Percentiles rank a stretch among this genome's conserved stretches.
Evolutionary conservation across 2,329 filamentous ascomycete genomes (phyloP).

Genomic region (Pseudopyrenochaeta lycopersici): DNA sequence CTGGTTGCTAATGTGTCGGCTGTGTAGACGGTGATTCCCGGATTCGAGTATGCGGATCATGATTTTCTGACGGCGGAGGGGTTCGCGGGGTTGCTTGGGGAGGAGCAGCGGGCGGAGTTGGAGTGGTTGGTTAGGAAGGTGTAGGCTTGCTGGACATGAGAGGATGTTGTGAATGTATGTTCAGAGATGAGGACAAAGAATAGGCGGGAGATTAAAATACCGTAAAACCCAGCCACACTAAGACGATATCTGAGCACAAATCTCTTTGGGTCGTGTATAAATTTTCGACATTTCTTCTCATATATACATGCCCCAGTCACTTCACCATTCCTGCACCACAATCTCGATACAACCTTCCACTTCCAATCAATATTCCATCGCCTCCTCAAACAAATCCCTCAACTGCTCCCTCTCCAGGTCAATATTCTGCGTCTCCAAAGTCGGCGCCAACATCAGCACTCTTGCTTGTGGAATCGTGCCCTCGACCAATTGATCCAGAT

Average conservation of each 20-base stretch:
- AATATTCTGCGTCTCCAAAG: conserved; percentile 62
- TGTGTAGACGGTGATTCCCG: conserved; percentile 68
- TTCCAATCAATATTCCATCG: conserved; percentile 48
- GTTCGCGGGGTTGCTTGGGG: conserved; percentile 59
- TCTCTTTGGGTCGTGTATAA: too few relatives aligned
- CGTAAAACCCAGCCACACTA: too few relatives aligned
- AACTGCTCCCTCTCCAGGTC: conserved; percentile 61
- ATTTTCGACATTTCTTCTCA: too few relatives aligned
- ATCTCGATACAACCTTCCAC: too few relatives aligned
- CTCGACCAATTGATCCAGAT: conserved; percentile 87
- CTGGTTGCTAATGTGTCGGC: too few relatives aligned
- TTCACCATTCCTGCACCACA: too few relatives aligned
- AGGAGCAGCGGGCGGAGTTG: conserved; percentile 60
- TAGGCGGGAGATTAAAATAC: too few relatives aligned
- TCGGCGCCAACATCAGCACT: conserved; percentile 91
- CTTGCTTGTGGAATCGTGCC: conserved; percentile 92
- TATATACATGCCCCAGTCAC: too few relatives aligned
- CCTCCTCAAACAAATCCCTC: conserved; percentile 57
- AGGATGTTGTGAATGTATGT: too few relatives aligned
- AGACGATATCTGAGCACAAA: too few relatives aligned
- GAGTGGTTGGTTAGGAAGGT: conserved; percentile 50
- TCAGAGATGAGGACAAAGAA: too few relatives aligned
- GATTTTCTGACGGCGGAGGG: conserved; percentile 65
- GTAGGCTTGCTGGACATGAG: background rate
- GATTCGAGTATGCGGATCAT: conserved; percentile 73